A percentile compares a stretch with the other conserved stretches of the same genome.
phyloP scores from a whole-genome alignment of 2,329 filamentous ascomycete genomes.

The Xylaria sp. region DNA sequence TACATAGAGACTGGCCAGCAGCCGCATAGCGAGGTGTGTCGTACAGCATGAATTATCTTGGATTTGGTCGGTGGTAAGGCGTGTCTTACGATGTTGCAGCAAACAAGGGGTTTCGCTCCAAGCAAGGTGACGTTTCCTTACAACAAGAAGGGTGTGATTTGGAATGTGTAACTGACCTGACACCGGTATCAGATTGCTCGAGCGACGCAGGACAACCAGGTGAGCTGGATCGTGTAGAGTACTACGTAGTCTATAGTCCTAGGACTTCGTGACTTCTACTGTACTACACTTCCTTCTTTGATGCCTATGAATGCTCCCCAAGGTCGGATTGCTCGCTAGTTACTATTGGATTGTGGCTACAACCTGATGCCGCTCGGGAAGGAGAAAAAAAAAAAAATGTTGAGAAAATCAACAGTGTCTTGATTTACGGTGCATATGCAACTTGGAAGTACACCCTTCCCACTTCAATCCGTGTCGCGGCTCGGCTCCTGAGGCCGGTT shows the following conservation, averaged over 20 bases:
- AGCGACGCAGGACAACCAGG: slow-evolving; percentile 1
- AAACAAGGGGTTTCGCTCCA: background rate
- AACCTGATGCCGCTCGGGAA: background rate
- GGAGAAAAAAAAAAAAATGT: background rate
- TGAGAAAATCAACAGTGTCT: background rate
- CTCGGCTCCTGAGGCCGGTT: background rate
- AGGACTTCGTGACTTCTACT: too few species aligned
- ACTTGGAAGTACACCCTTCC: background rate
- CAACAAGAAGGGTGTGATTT: slow-evolving; percentile 1
- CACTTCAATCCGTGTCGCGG: background rate
- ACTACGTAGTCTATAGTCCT: background rate
- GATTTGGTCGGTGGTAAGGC: slow-evolving; percentile 4
- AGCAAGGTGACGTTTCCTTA: slow-evolving; percentile 5
- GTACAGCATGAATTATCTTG: slow-evolving; percentile 18
- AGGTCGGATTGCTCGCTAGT: background rate
- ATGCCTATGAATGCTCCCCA: too few species aligned
- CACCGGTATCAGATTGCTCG: slow-evolving; percentile 7
- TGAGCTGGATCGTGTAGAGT: background rate
- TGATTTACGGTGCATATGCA: slow-evolving; percentile 21
- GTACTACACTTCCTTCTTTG: too few species aligned
- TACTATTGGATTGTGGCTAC: background rate
- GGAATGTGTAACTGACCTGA: background rate
- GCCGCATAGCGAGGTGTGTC: background rate
- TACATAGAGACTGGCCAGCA: background rate
- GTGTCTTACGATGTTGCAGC: slow-evolving; percentile 1